These are phyloP conservation scores for Xylaria polymorpha DNA, from an alignment of 2,329 filamentous ascomycete species.

Conservation along the genomic window DNA sequence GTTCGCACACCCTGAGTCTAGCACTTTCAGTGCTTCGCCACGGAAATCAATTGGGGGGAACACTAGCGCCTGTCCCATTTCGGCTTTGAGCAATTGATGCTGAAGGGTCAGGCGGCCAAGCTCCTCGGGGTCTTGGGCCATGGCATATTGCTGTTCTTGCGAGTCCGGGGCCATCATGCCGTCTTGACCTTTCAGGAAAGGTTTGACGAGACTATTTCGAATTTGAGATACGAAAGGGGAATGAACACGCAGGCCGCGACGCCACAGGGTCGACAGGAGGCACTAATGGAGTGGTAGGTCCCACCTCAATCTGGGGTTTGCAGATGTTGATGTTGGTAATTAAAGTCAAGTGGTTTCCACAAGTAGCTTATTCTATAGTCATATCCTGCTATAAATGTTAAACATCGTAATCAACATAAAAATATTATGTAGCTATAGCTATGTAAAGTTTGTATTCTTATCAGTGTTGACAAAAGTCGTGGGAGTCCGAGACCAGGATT, in stretches of 20 bases:
- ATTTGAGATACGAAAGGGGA: not conserved
- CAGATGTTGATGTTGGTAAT: not conserved
- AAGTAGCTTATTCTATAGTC: too few species aligned
- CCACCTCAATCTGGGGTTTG: not conserved
- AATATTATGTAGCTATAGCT: too few species aligned
- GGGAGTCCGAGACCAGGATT: not conserved
- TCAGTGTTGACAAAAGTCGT: not conserved
- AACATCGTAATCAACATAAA: too few species aligned
- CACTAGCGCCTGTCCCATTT: not conserved
- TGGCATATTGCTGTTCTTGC: not conserved
- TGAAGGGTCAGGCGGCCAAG: not conserved
- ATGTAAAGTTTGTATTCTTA: not conserved
- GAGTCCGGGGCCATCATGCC: not conserved
- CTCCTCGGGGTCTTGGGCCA: not conserved
- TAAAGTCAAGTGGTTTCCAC: not conserved
- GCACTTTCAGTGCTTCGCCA: not conserved
- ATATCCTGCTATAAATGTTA: too few species aligned
- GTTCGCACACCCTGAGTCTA: not conserved
- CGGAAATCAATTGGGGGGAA: not conserved
- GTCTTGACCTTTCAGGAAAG: not conserved
- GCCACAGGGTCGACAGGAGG: too few species aligned
- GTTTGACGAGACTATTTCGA: not conserved
- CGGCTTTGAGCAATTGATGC: not conserved
- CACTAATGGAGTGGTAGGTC: not conserved
- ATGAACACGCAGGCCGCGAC: not conserved